A percentile compares a stretch with the other conserved stretches of the same genome.
Evolutionary conservation across 1,284 basidiomycete genomes (phyloP).

Genomic region (Paramarasmius palmivorus): DNA sequence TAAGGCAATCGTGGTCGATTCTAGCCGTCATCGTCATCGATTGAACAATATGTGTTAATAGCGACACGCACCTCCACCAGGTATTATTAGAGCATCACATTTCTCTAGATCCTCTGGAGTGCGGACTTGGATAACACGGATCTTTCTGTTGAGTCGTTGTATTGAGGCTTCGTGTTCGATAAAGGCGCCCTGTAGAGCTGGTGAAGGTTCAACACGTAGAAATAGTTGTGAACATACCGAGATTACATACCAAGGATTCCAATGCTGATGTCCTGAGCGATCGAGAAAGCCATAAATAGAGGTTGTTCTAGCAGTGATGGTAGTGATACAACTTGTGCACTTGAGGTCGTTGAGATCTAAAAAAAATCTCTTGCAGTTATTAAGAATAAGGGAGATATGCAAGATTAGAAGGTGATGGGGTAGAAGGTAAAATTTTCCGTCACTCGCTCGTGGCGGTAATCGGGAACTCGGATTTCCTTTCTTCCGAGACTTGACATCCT

Average conservation of each 20-base stretch:
- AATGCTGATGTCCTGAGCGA: slow-evolving; percentile 24
- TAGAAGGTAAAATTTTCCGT: too few relatives aligned
- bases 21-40: slow-evolving; percentile 35
- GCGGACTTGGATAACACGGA: slow-evolving; percentile 69
- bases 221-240: not conserved
- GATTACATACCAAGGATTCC: slow-evolving; percentile 40
- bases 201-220: not conserved
- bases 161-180: slow-evolving; percentile 82
- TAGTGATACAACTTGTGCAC: too few relatives aligned
- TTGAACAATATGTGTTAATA: not conserved
- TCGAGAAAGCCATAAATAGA: not conserved
- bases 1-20: slow-evolving; percentile 93
- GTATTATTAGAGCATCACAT: slow-evolving; percentile 90
- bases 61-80: slow-evolving; percentile 70
- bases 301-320: too few relatives aligned
- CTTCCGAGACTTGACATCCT: too few relatives aligned
- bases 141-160: slow-evolving; percentile 50
- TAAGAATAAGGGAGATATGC: too few relatives aligned
- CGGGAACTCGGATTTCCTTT: too few relatives aligned
- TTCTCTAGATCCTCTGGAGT: slow-evolving; percentile 71
- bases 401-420: too few relatives aligned
- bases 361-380: too few relatives aligned
- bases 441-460: too few relatives aligned
- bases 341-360: too few relatives aligned
- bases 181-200: slow-evolving; percentile 94